Base-by-base conservation (phyloP, 1,139 yeast genomes). In the Trichomonascaceae sp. region DNA sequence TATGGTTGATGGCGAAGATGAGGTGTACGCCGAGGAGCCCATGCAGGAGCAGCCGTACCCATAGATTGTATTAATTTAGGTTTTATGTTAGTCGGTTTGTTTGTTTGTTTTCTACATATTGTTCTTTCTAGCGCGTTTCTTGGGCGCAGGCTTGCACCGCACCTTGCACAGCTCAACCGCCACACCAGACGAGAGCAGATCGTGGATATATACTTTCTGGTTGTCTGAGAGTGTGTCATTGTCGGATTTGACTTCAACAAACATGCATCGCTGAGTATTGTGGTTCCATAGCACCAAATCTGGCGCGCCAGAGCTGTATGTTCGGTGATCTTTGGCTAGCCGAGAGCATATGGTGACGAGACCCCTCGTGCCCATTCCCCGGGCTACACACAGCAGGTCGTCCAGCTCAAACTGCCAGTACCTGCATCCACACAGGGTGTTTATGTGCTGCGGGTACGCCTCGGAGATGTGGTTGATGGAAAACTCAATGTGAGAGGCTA, bases 1-100 rank as follows among this genome's bases (percentile, higher is more conserved):
- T 41, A 61, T 54, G 22, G 87, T 76, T 36, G 45, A 39, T 20
- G 42, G 42, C 33, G 49, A 43, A 15, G 52, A 48, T 16, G 53
- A 51, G 31, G 40, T 37, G 13, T 46, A 42, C 22, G 37, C 43
- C 28, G 52, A 47, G 23, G 50, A 37, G 28, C 23, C 23, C 23
- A 20, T 20, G 6, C 9, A 11, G 9, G 23, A 20, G 6, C 9
- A 20, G 11, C 6, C 11, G 23, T 11, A 20, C 11, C 23, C 11
- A 20, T 20, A 20, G 11, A 8, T 20, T 8, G 23, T 20, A 20
- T 8, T 20, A 20, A 20, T 11, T 8, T 8, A 11, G 23, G 23
- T 11, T 20, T 20, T 8, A 8, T 20, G 6, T 20, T 37, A 28
- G 46, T 38, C 26, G 37, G 38, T 28, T 37, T 31, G 30, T 17